Base-by-base conservation (phyloP, 768 basidiomycete species). In the Pulveroboletus sp. region DNA sequence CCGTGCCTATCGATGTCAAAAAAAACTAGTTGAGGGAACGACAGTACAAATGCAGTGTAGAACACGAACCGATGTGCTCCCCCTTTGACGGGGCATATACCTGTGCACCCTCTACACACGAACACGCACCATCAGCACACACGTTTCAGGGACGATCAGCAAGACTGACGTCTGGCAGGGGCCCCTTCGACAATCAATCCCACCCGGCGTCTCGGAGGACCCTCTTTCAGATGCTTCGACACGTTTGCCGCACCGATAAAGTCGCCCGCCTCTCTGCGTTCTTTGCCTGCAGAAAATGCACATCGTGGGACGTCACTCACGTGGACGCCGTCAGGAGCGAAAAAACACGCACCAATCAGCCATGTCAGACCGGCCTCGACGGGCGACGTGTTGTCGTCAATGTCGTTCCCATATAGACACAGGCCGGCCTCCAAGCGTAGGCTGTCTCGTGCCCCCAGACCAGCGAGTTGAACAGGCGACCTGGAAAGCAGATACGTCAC, bases 381-480 rank as follows among this genome's bases (percentile, higher is more conserved):
- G 0, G 93, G 91, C 1, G 82, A 82, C 3, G 86, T 90, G 39
- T 73, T 73, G 69, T 98, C 94, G 65, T 94, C 87, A 14, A 98
- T 72, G 60, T 98, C 95, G 57, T 91, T 85, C 0, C 96, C 96
- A 63, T 98, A 96, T 30, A 99, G 73, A 68, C 95, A 98, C 83
- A 98, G 86, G 10, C 95, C 95, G 0, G 95, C 95, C 69, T 98
- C 96, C 37, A 98, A 74, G 21, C 95, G 81, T n/a, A 99, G 72
- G 55, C 87, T 91, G 65, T 98, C 96, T 33, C 96, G 79, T 4
- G 94, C 91, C 26, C 91, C 95, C 5, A 99, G 80, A 12, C 96
- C 95, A 0, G 88, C 84, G 6, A 96, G 76, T 65, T 89, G 83
- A 2, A 96, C 89, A 3, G 76, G 69, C 37, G 81, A 74, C 21